phyloP scores from a whole-genome alignment of 306 rosid genomes.

The Arachis hypogaea region DNA sequence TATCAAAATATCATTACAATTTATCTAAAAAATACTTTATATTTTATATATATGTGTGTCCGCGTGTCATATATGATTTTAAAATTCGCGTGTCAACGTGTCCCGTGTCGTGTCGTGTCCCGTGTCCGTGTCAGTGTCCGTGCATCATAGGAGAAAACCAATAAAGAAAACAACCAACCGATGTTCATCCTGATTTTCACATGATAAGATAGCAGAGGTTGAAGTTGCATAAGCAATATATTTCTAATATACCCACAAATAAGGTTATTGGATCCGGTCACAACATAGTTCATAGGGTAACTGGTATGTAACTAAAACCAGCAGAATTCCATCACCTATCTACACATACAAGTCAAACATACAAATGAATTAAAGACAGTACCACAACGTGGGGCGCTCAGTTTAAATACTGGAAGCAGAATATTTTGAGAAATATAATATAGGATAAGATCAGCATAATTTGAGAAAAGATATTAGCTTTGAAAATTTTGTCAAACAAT shows the following conservation, averaged over 20 bases:
- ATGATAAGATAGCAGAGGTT: not conserved
- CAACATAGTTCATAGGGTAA: not conserved
- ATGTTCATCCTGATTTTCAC: not conserved
- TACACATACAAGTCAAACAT: constrained; percentile 21
- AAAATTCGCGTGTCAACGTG: too few species aligned
- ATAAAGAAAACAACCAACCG: not conserved
- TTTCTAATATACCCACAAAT: not conserved
- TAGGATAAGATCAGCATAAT: not conserved
- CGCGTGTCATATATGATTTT: too few species aligned
- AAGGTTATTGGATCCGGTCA: not conserved
- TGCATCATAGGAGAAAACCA: not conserved
- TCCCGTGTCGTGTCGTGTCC: too few species aligned
- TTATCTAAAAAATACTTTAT: too few species aligned
- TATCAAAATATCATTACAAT: too few species aligned
- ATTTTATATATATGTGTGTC: too few species aligned
- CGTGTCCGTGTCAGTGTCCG: too few species aligned
- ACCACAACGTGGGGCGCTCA: not conserved
- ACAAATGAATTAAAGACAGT: not conserved
- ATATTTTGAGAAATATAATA: not conserved
- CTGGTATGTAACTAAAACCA: not conserved
- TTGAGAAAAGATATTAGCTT: too few species aligned
- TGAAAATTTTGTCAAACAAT: not conserved
- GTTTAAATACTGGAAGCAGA: not conserved
- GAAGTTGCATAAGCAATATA: constrained; percentile 1
- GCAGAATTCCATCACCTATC: not conserved